Percentiles rank a stretch among this genome's conserved stretches.
phyloP scores from a whole-genome alignment of 805 yeast genomes.

The Cyberlindnera mrakii region DNA sequence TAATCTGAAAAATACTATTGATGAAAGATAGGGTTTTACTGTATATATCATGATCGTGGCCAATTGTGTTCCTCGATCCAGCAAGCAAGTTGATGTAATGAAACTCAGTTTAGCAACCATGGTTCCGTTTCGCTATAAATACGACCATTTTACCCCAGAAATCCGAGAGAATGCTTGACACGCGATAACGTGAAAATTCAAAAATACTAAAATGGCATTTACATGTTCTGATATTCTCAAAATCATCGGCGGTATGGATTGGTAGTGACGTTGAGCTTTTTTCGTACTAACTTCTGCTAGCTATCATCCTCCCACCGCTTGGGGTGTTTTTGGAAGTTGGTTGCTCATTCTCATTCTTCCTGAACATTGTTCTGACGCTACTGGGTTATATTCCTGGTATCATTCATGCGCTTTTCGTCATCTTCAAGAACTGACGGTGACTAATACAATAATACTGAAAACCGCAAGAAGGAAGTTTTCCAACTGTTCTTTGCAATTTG shows the following conservation, averaged over 20 bases:
- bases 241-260: slow-evolving; percentile 28
- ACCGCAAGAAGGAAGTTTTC: no score
- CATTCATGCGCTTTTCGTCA: slow-evolving; percentile 53
- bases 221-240: slow-evolving; percentile 45
- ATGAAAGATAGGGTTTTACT: background rate
- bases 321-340: slow-evolving; percentile 54
- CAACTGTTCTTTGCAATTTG: background rate
- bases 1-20: background rate
- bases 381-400: slow-evolving; percentile 73
- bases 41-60: background rate
- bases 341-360: slow-evolving; percentile 27
- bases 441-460: no score
- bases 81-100: background rate
- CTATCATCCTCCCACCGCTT: slow-evolving; percentile 49
- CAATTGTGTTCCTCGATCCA: background rate
- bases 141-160: background rate
- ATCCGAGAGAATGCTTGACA: background rate
- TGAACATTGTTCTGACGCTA: slow-evolving; percentile 54
- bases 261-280: no score
- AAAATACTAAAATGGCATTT: slow-evolving; percentile 32
- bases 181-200: background rate
- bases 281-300: slow-evolving; percentile 15
- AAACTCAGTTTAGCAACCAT: no score
- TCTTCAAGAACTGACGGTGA: slow-evolving; percentile 23
- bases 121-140: no score